Percentiles rank a stretch among this genome's conserved stretches.
These are phyloP conservation scores for Coniferiporia sulphurascens DNA, from an alignment of 1,284 basidiomycete species.

Conservation along the genomic window DNA sequence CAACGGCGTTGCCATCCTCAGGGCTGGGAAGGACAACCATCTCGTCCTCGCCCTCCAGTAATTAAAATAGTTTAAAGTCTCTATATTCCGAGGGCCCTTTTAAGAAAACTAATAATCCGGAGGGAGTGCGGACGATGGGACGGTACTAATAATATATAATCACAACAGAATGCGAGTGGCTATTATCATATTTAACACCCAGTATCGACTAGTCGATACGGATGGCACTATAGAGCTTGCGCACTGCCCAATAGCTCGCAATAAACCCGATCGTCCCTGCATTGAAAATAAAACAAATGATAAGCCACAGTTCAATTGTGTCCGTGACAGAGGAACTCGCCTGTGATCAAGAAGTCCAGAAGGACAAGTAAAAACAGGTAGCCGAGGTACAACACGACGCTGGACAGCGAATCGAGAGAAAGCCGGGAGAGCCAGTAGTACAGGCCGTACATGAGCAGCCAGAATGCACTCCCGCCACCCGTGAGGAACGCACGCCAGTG, in stretches of 20 bases:
- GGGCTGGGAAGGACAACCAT: conserved; percentile 73
- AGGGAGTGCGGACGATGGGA: too few relatives aligned
- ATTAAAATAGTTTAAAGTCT: not conserved
- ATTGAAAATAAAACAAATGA: conserved; percentile 9
- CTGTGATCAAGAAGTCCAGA: conserved; percentile 84
- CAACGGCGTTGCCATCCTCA: conserved; percentile 58
- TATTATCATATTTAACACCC: not conserved
- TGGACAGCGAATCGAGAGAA: conserved; percentile 79
- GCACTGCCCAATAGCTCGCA: conserved; percentile 82
- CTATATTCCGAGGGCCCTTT: not conserved
- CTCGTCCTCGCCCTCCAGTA: conserved; percentile 47
- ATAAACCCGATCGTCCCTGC: conserved; percentile 82
- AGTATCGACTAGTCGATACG: conserved; percentile 54
- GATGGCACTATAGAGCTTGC: conserved; percentile 75
- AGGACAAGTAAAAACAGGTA: conserved; percentile 84
- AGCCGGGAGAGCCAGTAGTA: conserved; percentile 89
- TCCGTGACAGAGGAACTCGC: conserved; percentile 35
- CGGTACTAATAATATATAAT: not conserved
- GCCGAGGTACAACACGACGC: conserved; percentile 85
- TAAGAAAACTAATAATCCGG: too few relatives aligned
- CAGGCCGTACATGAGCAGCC: conserved; percentile 81
- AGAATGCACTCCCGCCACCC: conserved; percentile 92
- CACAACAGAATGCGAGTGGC: not conserved
- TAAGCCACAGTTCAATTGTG: conserved; percentile 5
- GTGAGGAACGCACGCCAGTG: conserved; percentile 95